Evolutionary conservation across 192 early-diverging fungal genomes (phyloP), one percentile per base, ranked within the genome.

Genomic region (Coemansia sp.): DNA sequence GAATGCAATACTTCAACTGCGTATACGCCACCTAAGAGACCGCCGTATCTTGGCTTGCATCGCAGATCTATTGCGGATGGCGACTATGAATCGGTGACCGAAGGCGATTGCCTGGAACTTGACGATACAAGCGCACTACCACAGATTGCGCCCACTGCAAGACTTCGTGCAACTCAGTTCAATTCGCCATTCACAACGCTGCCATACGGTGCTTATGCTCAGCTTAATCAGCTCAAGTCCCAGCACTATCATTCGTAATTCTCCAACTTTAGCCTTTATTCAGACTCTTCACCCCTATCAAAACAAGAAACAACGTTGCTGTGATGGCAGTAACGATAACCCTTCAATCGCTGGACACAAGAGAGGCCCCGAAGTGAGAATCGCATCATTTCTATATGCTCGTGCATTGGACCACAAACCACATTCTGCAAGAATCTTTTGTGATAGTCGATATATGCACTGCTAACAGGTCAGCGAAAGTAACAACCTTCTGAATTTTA

Each of bases 101-200:
- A 32, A 53, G 25, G 12, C 5, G 9, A 26, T 49, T 24, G 51
- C 50, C 14, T 27, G 23, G 21, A 31, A 26, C 1, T 38, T 22
- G 47, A 44, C 18, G 24, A n/a, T 27, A 5, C 19, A 9, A 7
- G 26, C 14, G 6, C 34, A 47, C 26, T 44, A 26, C 7, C 26
- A 25, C 44, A 24, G 24, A 25, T 44, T 44, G 44, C 28, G 5
- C 54, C 57, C 12, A 1, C 58, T 32, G 31, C 67, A 18, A 62
- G 71, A 30, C 64, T 71, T 19, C 77, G 71, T 9, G 49, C 71
- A 22, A 71, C 72, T 8, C 77, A 74, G 65, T 74, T 74, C 65
- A 80, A 32, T 28, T 74, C 77, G 32, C 71, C 77, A 24, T 80
- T 80, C 48, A 80, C 67, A n/a, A 80, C 77, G 3, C 64, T 74